A percentile compares a stretch with the other conserved stretches of the same genome.
Evolutionary conservation across 331 rosid species (phyloP).

Genomic region (Acacia concinna): DNA sequence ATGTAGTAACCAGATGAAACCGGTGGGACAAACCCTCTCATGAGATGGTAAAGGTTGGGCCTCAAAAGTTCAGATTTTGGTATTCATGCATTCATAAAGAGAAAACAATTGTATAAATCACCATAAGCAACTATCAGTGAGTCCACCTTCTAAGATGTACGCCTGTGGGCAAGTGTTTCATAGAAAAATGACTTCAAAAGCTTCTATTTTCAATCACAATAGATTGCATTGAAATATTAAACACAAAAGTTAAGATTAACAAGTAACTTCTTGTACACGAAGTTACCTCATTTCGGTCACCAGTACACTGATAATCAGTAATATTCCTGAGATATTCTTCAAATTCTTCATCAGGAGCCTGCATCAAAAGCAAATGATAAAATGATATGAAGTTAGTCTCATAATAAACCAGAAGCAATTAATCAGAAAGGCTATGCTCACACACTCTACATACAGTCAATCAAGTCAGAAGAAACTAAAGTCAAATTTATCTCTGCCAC

Average conservation of each 20-base stretch:
- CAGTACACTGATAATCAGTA: slow-evolving; percentile 82
- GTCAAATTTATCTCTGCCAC: slow-evolving; percentile 22
- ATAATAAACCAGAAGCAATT: slow-evolving; percentile 26
- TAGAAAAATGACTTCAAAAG: neutral
- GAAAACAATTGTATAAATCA: neutral
- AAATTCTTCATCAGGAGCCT: slow-evolving; percentile 99
- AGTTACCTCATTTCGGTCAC: slow-evolving; percentile 88
- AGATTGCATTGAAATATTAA: neutral
- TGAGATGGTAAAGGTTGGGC: neutral
- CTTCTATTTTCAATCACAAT: neutral
- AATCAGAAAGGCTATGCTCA: neutral
- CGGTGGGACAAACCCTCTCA: neutral
- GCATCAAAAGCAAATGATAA: slow-evolving; percentile 33
- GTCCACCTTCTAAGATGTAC: neutral
- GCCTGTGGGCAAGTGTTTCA: neutral
- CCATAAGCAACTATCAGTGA: neutral
- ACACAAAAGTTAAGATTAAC: neutral
- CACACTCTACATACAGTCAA: slow-evolving; percentile 1
- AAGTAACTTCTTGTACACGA: neutral
- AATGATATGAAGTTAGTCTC: slow-evolving; percentile 16
- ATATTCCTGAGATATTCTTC: slow-evolving; percentile 94
- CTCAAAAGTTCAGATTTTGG: neutral
- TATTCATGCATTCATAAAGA: neutral
- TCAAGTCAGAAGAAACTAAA: slow-evolving; percentile 25
- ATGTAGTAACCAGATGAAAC: neutral